Evolutionary conservation across 2,329 filamentous ascomycete species (phyloP), one percentile per base, ranked within the genome.

Genomic region (Epichloe hybrida): DNA sequence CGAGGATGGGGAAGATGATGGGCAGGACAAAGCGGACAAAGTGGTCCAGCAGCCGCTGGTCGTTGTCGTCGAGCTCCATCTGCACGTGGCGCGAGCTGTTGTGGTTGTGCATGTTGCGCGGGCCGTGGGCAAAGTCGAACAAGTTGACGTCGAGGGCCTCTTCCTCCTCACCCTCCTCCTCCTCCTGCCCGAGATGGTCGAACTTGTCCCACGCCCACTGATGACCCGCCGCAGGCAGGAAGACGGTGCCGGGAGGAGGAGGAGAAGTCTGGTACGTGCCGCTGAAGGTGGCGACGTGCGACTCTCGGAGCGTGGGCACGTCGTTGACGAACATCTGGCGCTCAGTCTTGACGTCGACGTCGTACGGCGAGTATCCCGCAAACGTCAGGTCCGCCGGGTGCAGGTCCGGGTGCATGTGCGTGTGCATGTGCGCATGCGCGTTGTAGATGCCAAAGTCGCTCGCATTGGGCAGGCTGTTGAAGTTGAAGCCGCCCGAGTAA

Each of bases 291-390:
- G 90, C 94, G 37, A 89, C 83, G 35, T 88, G 88, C 12, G 89
- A 95, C 68, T 96, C 90, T 57, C 82, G 77, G 53, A 91, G 75
- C 13, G 89, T 86, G 4, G 88, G 88, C 51, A 95, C 78, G 64
- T 96, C 87, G 61, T 96, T 88, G 67, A 96, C 83, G 67, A 87
- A 95, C 74, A 94, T 89, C 59, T 96, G 88, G 56, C 88, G 79
- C 71, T 96, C 91, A 1, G 90, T 96, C 76, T 91, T 95, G 72
- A 97, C 86, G 66, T 96, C 91, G 54, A 96, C 83, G 68, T 96
- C 91, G 65, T 94, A 96, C 0, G 90, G 88, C 20, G 84, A 79
- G 65, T 78, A 85, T 56, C 77, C 71, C 55, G 66, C 66, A 53
- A 76, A 75, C 68, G 78, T 73, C 62, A 79, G 68, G 64, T 85